Evolutionary conservation across 495 filamentous ascomycete species (phyloP), one percentile per base, ranked within the genome.

Genomic region (Terfezia claveryi): DNA sequence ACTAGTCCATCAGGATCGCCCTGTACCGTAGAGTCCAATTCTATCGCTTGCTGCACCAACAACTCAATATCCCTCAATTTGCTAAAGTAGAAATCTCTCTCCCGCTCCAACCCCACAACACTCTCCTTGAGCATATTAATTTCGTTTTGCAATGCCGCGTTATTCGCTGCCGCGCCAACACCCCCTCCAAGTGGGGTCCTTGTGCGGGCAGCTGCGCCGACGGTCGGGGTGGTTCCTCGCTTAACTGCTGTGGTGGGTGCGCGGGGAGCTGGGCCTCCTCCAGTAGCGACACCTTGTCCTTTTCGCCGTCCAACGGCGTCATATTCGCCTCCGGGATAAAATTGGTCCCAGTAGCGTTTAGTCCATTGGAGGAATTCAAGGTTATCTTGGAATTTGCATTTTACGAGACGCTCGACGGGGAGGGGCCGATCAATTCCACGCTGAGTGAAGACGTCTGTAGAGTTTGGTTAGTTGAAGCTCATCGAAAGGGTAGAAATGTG

Each of bases 361-460:
- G 77, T 80, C 85, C 85, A 98, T 72, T 98, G 91, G 37, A 98
- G 78, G 69, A 96, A 98, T 65, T 95, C 92, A 58, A 98, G 86
- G 72, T 98, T 98, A 68, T 98, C 91, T 71, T 98, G 91, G 85
- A 98, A 96, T 72, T 92, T 93, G 75, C 91, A 98, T 70, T 95
- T 96, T 59, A 87, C 76, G 55, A 98, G 80, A 60, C 76, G 72
- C 68, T 94, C 80, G 62, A 95, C 82, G 60, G 87, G 87, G 58
- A 96, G 78, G 23, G 80, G 79, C 61, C 85, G 85, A 54, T 95
- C 86, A 68, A 98, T 78, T 38, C 74, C 68, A 71, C 96, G 89
- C 61, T 80, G 79, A 38, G 82, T 76, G 67, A 96, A 96, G 50
- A 78, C 73, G 67, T 82, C 87, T 94, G 54, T 51, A 57, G 5